Evolutionary conservation across 495 filamentous ascomycete species (phyloP), one percentile per base, ranked within the genome.

Genomic region (Penicillium parvum): DNA sequence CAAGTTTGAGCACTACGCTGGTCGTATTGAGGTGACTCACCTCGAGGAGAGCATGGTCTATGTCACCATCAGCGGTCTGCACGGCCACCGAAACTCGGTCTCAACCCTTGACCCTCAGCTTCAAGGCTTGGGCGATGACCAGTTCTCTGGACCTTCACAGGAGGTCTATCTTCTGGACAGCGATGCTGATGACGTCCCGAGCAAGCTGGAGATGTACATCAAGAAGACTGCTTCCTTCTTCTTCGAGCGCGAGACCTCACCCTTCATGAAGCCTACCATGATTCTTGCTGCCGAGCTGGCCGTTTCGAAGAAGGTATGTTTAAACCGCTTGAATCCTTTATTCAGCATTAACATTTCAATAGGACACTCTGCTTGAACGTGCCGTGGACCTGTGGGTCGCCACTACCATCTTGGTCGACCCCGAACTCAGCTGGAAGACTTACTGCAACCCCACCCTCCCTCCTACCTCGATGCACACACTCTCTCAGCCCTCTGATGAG

Each of bases 341-440:
- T n/a, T n/a, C n/a, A n/a, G n/a, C n/a, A n/a, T n/a, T n/a, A n/a
- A n/a, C n/a, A n/a, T n/a, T n/a, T n/a, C n/a, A n/a, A n/a, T n/a
- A n/a, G 67, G 81, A 88, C 50, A 63, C 69, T 18, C 65, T 90
- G 5, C 69, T 91, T 10, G 74, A 76, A 37, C 75, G 78, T 25
- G 80, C 78, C 1, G 65, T 91, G 5, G 83, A 91, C 55, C 71
- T 94, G 3, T 94, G 86, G 85, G 76, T 81, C 16, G 73, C 79
- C 5, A 88, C 86, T 1, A 81, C 85, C 48, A 78, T 91, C 19
- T 71, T 91, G 34, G 73, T 77, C 14, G 83, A 86, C 43, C 69
- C 72, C n/a, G 79, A 83, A 28, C 60, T 82, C 12, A 69, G 72
- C 26, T 90, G 85, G 85, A 77, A 74, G 21, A 76, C 85, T 18